Base-by-base conservation (phyloP, 768 basidiomycete species). In the Phlegmacium glaucopus region DNA sequence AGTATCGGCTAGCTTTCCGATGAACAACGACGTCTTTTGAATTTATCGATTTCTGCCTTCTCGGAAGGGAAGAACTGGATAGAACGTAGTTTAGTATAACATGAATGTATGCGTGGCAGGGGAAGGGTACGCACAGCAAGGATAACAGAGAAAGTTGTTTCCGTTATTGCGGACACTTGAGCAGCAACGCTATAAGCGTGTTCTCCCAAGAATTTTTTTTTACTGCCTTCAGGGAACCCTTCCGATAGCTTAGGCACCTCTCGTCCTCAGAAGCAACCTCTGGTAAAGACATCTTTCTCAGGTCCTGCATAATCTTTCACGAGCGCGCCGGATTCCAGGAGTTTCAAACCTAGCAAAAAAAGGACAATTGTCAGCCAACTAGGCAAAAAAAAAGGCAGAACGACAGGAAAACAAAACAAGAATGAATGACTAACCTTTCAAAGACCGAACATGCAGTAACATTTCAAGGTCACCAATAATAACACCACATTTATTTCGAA, bases 151-250 rank as follows among this genome's bases (percentile, higher is more conserved):
- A 98, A 68, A 1, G 80, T 72, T 2, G 77, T 75, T 3, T 87
- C 79, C 0, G 78, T 78, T 0, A 92, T 90, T 0, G 69, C 77
- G 30, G 82, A 77, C 9, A 99, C 91, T 58, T 94, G 89, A 0
- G 94, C 94, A 11, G 95, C 92, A 3, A 90, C 85, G n/a, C 96
- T 95, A 60, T 95, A 99, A 0, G 90, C 92, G 61, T 92, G 85
- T 59, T 90, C 87, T 12, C 95, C 94, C 6, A 99, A 96, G 25
- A 98, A n/a, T n/a, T n/a, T n/a, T n/a, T n/a, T 89, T 61, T 87
- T 90, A 63, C 83, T 88, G 1, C 88, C 90, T 0, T 81, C 82
- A 0, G 94, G 94, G 69, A 91, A 97, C 61, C 97, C 96, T 44
- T 92, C 85, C 0, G 82, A 75, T 26, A 98, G 67, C 0, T 90